Conservation (phyloP, 306 rosid genomes). For the Quercus agrifolia region DNA sequence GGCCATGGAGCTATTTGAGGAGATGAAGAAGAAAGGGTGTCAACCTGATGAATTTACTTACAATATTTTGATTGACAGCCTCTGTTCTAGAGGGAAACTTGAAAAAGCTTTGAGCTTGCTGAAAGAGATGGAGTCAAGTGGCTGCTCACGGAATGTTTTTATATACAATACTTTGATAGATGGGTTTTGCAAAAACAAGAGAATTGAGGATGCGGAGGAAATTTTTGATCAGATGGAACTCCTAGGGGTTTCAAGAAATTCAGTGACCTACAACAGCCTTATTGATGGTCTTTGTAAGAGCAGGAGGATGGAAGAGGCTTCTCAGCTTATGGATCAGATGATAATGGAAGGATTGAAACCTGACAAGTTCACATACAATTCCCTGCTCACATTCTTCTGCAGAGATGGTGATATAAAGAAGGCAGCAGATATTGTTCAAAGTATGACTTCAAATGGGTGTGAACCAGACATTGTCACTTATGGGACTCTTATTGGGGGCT, state of each 20-base stretch:
- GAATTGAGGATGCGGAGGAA: conserved; percentile 80
- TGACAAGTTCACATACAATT: conserved; percentile 85
- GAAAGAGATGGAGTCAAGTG: conserved; percentile 77
- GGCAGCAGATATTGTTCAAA: conserved; percentile 85
- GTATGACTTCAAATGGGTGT: conserved; percentile 73
- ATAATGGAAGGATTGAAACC: conserved; percentile 90
- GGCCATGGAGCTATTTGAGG: conserved; percentile 78
- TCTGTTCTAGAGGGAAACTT: conserved; percentile 58
- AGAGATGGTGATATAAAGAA: conserved; percentile 68
- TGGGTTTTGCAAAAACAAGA: conserved; percentile 79
- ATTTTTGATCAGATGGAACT: conserved; percentile 96
- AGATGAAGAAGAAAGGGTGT: conserved; percentile 76
- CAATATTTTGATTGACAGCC: conserved; percentile 63
- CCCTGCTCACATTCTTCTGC: conserved; percentile 76
- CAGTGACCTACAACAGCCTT: conserved; percentile 79
- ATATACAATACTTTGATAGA: conserved; percentile 76
- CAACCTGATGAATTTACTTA: conserved; percentile 84
- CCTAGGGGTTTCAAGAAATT: conserved; percentile 77
- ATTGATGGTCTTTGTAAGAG: conserved; percentile 80
- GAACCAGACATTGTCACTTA: conserved; percentile 88
- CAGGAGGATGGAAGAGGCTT: conserved; percentile 77
- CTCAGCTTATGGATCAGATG: conserved; percentile 96
- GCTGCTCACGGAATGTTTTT: conserved; percentile 74
- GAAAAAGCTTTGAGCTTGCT: conserved; percentile 59
- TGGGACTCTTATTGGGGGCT: conserved; percentile 70